Evolutionary conservation across 345 rosid genomes (phyloP).

Genomic region (Hypericum androsaemum): DNA sequence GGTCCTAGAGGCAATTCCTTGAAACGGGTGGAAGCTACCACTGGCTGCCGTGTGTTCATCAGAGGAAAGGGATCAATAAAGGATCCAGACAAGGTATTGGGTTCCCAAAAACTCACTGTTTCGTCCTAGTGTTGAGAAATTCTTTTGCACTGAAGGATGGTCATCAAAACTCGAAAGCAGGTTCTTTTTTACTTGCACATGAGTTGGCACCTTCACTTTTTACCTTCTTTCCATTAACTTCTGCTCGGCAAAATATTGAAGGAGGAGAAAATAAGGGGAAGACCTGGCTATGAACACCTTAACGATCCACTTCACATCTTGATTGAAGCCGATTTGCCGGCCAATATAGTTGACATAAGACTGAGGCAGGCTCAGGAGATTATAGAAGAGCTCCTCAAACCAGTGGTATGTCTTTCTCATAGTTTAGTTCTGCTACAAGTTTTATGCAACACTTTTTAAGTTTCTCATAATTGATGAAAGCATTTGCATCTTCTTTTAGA

Average conservation of each 20-base stretch:
- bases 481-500: not conserved
- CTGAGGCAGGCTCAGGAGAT: conserved; percentile 22
- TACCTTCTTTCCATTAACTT: conserved; percentile 9
- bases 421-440: not conserved
- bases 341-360: conserved; percentile 11
- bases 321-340: conserved; percentile 21
- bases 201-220: conserved; percentile 6
- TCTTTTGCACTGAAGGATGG: conserved; percentile 7
- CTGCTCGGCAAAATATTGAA: not conserved
- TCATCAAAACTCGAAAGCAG: not conserved
- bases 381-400: conserved; percentile 19
- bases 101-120: not conserved
- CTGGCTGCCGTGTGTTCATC: conserved; percentile 18
- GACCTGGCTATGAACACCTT: conserved; percentile 22
- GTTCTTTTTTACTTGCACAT: conserved; percentile 1
- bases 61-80: conserved; percentile 21
- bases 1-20: not conserved
- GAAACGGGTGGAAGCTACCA: conserved; percentile 3
- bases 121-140: not conserved
- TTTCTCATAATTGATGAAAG: conserved; percentile 6
- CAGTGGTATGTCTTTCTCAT: conserved; percentile 15
- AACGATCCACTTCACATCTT: conserved; percentile 20
- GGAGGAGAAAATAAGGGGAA: conserved; percentile 21
- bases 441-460: not conserved
- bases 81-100: conserved; percentile 17